Conservation (phyloP, 371 early-diverging fungal genomes). For the Zychaea mexicana region DNA sequence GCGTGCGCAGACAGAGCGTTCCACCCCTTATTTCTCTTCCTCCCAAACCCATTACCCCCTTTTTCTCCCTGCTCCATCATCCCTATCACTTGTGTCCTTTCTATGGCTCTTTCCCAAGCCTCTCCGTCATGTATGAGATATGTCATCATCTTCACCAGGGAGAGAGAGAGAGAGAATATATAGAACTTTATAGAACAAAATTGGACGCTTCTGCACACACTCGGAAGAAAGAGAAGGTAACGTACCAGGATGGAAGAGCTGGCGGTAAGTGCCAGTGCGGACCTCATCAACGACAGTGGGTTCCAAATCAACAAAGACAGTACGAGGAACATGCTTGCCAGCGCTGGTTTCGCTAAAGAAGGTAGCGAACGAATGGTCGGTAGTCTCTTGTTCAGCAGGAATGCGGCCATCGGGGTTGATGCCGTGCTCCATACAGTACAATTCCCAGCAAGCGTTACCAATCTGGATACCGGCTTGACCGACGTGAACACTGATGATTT, state of each 20-base stretch:
- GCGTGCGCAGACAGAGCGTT: not conserved
- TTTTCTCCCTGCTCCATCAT: slow-evolving; percentile 52
- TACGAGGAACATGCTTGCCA: slow-evolving; percentile 98
- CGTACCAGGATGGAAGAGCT: slow-evolving; percentile 96
- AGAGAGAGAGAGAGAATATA: too few species aligned
- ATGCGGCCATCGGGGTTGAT: slow-evolving; percentile 87
- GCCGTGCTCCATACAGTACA: slow-evolving; percentile 93
- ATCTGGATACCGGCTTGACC: slow-evolving; percentile 99
- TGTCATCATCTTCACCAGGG: too few species aligned
- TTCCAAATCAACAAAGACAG: slow-evolving; percentile 98
- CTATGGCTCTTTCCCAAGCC: too few species aligned
- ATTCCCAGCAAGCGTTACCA: slow-evolving; percentile 89
- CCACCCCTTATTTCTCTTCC: not conserved
- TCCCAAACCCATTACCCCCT: not conserved
- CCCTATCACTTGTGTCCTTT: too few species aligned
- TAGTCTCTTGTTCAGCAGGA: slow-evolving; percentile 48
- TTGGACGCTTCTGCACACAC: slow-evolving; percentile 61
- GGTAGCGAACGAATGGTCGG: slow-evolving; percentile 51
- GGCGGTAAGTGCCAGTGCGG: slow-evolving; percentile 94
- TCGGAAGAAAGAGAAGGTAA: slow-evolving; percentile 99
- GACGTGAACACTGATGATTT: slow-evolving; percentile 96
- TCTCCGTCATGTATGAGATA: too few species aligned
- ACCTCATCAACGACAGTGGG: slow-evolving; percentile 98
- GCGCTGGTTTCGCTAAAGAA: slow-evolving; percentile 96
- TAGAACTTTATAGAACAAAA: too few species aligned